Conservation (phyloP, 257 asterid genomes). For the Solanum tarijense region DNA sequence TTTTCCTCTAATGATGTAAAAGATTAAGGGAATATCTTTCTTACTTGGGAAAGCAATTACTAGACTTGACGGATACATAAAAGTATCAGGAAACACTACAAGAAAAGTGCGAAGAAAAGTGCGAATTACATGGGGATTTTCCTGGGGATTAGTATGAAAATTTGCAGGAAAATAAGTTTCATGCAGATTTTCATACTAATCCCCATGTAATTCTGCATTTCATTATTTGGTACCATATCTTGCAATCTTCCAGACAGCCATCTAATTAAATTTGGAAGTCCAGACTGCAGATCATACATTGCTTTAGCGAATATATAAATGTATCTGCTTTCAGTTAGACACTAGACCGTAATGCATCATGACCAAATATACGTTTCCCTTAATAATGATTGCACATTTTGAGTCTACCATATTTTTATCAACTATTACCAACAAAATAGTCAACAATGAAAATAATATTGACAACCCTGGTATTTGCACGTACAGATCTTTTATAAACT, state of each 20-base stretch:
- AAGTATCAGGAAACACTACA: background rate
- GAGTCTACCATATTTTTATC: background rate
- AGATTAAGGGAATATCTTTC: background rate
- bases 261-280: background rate
- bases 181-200: too few relatives aligned
- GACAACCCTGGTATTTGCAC: background rate
- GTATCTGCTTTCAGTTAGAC: background rate
- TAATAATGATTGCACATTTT: background rate
- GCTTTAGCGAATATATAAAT: background rate
- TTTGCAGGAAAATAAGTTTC: too few relatives aligned
- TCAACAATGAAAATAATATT: background rate
- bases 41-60: background rate
- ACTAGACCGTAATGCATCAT: background rate
- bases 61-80: background rate
- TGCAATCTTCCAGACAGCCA: background rate
- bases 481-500: background rate
- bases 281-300: background rate
- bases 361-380: background rate
- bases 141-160: too few relatives aligned
- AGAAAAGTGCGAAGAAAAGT: too few relatives aligned
- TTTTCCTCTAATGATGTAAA: background rate
- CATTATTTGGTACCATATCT: background rate
- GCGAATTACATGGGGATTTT: too few relatives aligned
- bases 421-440: background rate
- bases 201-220: background rate